phyloP scores from a whole-genome alignment of 1,284 basidiomycete genomes.

The Ceratobasidium papillatum region DNA sequence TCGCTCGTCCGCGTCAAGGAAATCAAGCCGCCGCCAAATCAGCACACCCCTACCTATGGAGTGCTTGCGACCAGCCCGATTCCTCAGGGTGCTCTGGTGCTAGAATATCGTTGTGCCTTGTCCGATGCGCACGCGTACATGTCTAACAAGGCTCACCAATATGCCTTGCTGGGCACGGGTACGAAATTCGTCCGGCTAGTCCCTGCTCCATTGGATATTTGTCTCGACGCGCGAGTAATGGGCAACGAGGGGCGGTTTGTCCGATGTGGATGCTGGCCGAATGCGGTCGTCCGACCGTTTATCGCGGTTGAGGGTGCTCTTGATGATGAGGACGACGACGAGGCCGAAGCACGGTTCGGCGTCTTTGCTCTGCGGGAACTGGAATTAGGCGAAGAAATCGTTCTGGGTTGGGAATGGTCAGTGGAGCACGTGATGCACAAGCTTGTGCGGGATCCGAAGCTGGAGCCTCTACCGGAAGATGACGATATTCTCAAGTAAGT shows the following conservation, averaged over 20 bases:
- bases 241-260: slow-evolving; percentile 81
- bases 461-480: slow-evolving; percentile 45
- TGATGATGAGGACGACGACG: slow-evolving; percentile 55
- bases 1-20: slow-evolving; percentile 37
- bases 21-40: slow-evolving; percentile 35
- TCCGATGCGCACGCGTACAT: slow-evolving; percentile 51
- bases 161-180: slow-evolving; percentile 58
- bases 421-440: slow-evolving; percentile 88
- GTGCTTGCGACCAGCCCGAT: slow-evolving; percentile 53
- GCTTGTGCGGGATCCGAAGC: slow-evolving; percentile 74
- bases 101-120: slow-evolving; percentile 52
- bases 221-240: slow-evolving; percentile 83
- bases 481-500: slow-evolving; percentile 51
- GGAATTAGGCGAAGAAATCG: slow-evolving; percentile 83
- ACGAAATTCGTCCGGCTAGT: slow-evolving; percentile 75
- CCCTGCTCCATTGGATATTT: slow-evolving; percentile 80
- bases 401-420: slow-evolving; percentile 97
- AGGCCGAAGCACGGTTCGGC: slow-evolving; percentile 73
- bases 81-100: slow-evolving; percentile 53
- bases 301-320: slow-evolving; percentile 61
- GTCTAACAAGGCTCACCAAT: slow-evolving; percentile 61
- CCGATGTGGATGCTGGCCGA: slow-evolving; percentile 87
- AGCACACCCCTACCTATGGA: slow-evolving; percentile 48
- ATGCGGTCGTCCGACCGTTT: slow-evolving; percentile 84
- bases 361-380: slow-evolving; percentile 85